Conservation (phyloP, 352 stramenopile genomes). For the Globisporangium spinosum region DNA sequence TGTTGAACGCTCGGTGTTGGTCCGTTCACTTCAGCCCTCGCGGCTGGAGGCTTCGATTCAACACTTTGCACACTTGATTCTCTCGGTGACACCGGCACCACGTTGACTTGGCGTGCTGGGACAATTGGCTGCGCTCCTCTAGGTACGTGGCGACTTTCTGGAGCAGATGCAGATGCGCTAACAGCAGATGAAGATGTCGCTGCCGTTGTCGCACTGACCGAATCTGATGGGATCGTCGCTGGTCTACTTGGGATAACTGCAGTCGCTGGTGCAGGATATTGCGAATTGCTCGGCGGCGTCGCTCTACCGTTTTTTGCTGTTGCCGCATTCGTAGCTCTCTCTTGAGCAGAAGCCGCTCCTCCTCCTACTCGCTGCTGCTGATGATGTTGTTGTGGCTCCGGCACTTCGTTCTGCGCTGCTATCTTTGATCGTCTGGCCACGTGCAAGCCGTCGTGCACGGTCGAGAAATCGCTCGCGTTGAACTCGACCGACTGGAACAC, state of each 20-base stretch:
- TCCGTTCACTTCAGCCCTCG: background rate
- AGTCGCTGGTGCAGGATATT: background rate
- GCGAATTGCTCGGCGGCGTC: background rate
- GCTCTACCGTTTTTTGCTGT: background rate
- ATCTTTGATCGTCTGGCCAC: slow-evolving; percentile 29
- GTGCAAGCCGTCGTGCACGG: slow-evolving; percentile 32
- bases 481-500: slow-evolving; percentile 41
- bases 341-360: background rate
- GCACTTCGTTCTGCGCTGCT: background rate
- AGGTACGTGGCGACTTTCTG: background rate
- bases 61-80: background rate
- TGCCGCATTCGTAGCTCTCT: background rate
- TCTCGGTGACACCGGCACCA: background rate
- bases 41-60: background rate
- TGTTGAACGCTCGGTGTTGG: background rate
- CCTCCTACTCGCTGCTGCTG: background rate
- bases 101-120: background rate
- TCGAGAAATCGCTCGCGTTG: slow-evolving; percentile 39
- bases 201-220: too few relatives aligned
- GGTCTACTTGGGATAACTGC: background rate
- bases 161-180: background rate
- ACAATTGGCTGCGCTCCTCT: background rate
- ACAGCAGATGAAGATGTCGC: background rate
- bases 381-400: background rate
- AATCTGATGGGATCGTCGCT: slow-evolving; percentile 1